Evolutionary conservation across 2,329 filamentous ascomycete genomes (phyloP), one percentile per base, ranked within the genome.

Genomic region (Mariannaea elegans): DNA sequence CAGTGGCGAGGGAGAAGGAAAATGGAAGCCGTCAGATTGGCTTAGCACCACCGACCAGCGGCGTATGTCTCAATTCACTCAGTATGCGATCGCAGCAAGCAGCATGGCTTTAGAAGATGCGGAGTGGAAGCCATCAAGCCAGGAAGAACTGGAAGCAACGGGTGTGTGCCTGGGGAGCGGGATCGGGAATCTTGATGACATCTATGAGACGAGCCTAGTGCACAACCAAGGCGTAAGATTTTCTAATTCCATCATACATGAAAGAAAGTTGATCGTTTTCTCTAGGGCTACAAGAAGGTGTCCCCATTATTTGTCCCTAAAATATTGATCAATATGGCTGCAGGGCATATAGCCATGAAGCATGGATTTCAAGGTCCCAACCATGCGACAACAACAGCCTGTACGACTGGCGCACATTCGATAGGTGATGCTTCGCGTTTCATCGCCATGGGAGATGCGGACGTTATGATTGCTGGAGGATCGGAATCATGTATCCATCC

Each of bases 401-500:
- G 95, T 75, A 98, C 95, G 1, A 99, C 95, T 0, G 95, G 95
- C 10, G 92, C 94, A 1, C 95, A 99, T 78, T 93, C 94, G 2
- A 89, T 99, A 48, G 95, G 94, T 16, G 95, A 99, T 75, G 95
- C 95, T 6, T 89, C 91, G n/a, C 88, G 94, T 16, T 92, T 97
- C 73, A 94, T 99, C 62, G 87, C 90, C n/a, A 89, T 89, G 71
- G 94, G 93, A 7, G 94, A 98, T 73, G 94, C 94, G 44, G 86
- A 97, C 75, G 90, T 98, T 54, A 98, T 99, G 93, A 79, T 99
- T 8, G 93, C 95, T n/a, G 95, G 95, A 39, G 94, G 94, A 24
- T 88, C 94, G 8, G 95, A 99, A 77, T 93, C 94, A 0, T 99
- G 95, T 75, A 94, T 99, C 56, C 94, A 99, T 73, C 95, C 95